Evolutionary conservation across 345 rosid genomes (phyloP), one percentile per base, ranked within the genome.

Genomic region (Acer yangbiense): DNA sequence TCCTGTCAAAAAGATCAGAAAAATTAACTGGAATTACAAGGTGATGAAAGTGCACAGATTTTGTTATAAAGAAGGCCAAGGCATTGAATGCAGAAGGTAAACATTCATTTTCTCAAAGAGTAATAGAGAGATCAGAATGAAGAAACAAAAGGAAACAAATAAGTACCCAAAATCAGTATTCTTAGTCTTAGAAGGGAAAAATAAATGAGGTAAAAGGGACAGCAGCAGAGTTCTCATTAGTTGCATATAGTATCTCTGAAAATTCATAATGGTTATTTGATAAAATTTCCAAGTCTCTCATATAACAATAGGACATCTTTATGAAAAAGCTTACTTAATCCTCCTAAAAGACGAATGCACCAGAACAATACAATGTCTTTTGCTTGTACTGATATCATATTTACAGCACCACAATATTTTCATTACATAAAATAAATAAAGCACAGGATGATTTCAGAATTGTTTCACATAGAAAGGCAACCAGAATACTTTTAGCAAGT

Each of bases 1-100:
- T 91, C 93, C 95, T 89, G 90, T 72, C 72, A 76, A 80, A 78
- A 65, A 23, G 14, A 32, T 66, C 29, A 41, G 18, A 69, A 58
- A 63, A 43, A 58, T 48, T 27, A 64, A 14, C 23, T 64, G 69
- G 60, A 48, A 64, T 35, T 62, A 10, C 23, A 7, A 46, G 12
- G 18, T 17, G 48, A 57, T 41, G 35, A 21, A 43, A 67, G 20
- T 48, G 39, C 3, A 35, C 20, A 65, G 11, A 67, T 29, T 65
- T 65, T 67, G 13, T 13, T 9, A 18, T 41, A 35, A 12, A 6
- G 23, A 65, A 44, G 16, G 76, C 66, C 35, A 39, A 63, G 58
- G 57, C 43, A 64, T 6, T 16, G 39, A 73, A 20, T 23, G 68
- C 23, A 23, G 55, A 46, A 21, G 16, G 12, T 57, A 39, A 52